Evolutionary conservation across 169 alveolate species (phyloP).

Genomic region (Plasmodium vivax): DNA sequence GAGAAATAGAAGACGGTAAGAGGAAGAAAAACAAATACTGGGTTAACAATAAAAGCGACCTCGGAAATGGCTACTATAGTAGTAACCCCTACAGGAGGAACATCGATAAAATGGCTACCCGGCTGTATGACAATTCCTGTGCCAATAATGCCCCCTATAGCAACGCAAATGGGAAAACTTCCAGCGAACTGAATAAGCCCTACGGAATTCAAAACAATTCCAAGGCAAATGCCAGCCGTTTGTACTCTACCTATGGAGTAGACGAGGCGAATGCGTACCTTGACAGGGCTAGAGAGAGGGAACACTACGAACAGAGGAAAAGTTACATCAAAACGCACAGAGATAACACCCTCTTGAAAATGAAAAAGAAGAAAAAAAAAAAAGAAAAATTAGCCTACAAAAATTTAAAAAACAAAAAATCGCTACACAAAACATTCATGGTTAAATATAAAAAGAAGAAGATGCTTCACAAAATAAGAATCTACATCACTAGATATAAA

Average conservation of each 20-base stretch:
- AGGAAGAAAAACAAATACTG: conserved; percentile 24
- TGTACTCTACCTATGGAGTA: not conserved
- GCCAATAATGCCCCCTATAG: not conserved
- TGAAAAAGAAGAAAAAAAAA: not conserved
- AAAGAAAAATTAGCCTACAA: not conserved
- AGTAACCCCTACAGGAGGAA: conserved; percentile 16
- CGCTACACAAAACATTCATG: not conserved
- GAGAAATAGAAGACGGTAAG: conserved; percentile 32
- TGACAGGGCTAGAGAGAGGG: not conserved
- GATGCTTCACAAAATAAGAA: not conserved
- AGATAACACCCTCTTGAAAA: not conserved
- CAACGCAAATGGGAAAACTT: not conserved
- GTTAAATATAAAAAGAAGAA: conserved; percentile 14
- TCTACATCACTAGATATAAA: conserved; percentile 40
- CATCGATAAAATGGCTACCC: not conserved
- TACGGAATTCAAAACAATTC: not conserved
- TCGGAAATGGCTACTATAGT: not conserved
- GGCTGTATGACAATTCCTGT: not conserved
- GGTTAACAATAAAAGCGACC: not conserved
- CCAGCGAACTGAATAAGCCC: not conserved
- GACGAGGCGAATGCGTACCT: not conserved
- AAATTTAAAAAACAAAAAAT: conserved; percentile 1
- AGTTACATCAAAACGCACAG: not conserved
- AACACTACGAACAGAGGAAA: not conserved
- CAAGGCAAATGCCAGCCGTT: not conserved